Evolutionary conservation across 2,329 filamentous ascomycete genomes (phyloP).

Genomic region (Scorias spongiosa): DNA sequence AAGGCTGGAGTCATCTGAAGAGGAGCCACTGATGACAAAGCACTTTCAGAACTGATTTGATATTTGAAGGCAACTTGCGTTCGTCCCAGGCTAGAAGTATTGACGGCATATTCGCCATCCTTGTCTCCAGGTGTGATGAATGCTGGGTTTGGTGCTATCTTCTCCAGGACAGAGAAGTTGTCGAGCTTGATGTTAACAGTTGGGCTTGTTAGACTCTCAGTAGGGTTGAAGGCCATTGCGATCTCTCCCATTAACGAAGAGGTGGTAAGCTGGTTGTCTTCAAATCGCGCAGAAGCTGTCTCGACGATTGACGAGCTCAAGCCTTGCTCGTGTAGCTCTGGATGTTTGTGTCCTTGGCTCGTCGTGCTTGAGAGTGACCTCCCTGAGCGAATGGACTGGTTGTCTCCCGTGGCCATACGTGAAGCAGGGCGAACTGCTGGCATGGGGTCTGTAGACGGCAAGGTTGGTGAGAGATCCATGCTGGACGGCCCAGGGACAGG

Average conservation of each 20-base stretch:
- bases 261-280: slow-evolving; percentile 54
- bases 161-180: slow-evolving; percentile 76
- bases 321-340: slow-evolving; percentile 64
- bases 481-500: slow-evolving; percentile 6
- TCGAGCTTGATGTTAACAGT: slow-evolving; percentile 52
- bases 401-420: slow-evolving; percentile 43
- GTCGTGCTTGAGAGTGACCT: slow-evolving; percentile 59
- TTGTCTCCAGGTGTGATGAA: slow-evolving; percentile 64
- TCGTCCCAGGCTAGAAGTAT: slow-evolving; percentile 51
- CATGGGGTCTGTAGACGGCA: slow-evolving; percentile 10
- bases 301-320: slow-evolving; percentile 84
- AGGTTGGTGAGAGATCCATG: slow-evolving; percentile 16
- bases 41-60: slow-evolving; percentile 58
- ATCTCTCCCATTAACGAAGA: slow-evolving; percentile 75
- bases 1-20: slow-evolving; percentile 60
- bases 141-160: slow-evolving; percentile 83
- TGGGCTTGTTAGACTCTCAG: slow-evolving; percentile 30
- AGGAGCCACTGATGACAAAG: slow-evolving; percentile 44
- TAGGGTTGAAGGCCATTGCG: slow-evolving; percentile 64
- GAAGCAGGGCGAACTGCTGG: slow-evolving; percentile 18
- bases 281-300: slow-evolving; percentile 73
- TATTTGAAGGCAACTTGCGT: slow-evolving; percentile 84
- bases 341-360: slow-evolving; percentile 52
- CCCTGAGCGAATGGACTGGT: slow-evolving; percentile 78
- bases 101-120: slow-evolving; percentile 66